A percentile compares a stretch with the other conserved stretches of the same genome.
Evolutionary conservation across 306 rosid species (phyloP).

Genomic region (Lithocarpus polystachyus): DNA sequence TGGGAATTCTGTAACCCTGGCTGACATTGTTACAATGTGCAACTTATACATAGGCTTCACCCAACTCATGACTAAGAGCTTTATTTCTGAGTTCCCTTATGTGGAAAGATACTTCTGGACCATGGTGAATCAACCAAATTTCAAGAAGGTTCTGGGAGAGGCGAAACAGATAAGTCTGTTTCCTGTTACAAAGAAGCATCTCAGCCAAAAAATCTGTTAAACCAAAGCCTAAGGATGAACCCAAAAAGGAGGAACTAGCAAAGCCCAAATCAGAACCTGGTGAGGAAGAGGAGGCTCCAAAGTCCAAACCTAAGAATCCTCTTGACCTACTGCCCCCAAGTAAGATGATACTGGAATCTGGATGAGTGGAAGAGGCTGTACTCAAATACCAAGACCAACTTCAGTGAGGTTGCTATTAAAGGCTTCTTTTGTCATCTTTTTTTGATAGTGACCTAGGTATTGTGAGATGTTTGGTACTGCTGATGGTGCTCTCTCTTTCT

Average conservation of each 20-base stretch:
- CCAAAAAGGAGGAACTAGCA: conserved; percentile 35
- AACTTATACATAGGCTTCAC: conserved; percentile 42
- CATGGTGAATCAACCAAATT: no score
- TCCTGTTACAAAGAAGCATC: conserved; percentile 48
- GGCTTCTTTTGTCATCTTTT: conserved; percentile 24
- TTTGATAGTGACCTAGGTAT: conserved; percentile 23
- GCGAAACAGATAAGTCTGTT: conserved; percentile 52
- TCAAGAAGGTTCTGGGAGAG: conserved; percentile 61
- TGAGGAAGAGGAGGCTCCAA: conserved; percentile 62
- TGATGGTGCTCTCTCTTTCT: no score
- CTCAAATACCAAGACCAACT: no score
- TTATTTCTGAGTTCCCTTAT: conserved; percentile 77
- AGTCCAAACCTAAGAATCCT: conserved; percentile 81
- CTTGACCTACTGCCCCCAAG: conserved; percentile 18
- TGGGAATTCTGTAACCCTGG: conserved; percentile 74
- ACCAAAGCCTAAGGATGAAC: conserved; percentile 58
- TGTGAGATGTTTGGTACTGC: conserved; percentile 22
- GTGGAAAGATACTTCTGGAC: conserved; percentile 97
- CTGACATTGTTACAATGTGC: conserved; percentile 55
- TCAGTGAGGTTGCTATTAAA: conserved; percentile 85
- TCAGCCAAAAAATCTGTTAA: conserved; percentile 54
- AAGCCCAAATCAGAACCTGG: conserved; percentile 43
- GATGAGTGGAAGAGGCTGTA: no score
- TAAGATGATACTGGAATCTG: no score
- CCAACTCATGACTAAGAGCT: conserved; percentile 44